Evolutionary conservation across 306 rosid species (phyloP).

Genomic region (Crotalaria pallida): DNA sequence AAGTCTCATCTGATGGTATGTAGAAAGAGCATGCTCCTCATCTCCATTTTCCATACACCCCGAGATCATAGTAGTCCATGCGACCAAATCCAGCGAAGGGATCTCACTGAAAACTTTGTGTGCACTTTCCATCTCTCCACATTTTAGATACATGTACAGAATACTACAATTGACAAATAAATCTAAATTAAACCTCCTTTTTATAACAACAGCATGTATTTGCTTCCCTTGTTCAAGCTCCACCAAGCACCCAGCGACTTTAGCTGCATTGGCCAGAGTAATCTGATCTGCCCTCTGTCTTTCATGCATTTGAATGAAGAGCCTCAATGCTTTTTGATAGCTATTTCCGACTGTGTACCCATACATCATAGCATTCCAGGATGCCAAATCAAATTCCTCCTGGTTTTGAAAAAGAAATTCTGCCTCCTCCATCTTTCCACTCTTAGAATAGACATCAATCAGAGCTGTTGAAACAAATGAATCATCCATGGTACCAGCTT

Average conservation of each 20-base stretch:
- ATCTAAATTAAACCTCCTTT: constrained; percentile 43
- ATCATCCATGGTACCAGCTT: constrained; percentile 40
- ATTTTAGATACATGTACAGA: constrained; percentile 73
- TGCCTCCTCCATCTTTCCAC: constrained; percentile 66
- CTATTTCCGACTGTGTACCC: constrained; percentile 41
- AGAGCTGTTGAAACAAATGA: constrained; percentile 68
- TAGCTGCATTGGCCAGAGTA: constrained; percentile 62
- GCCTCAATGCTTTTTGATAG: no score
- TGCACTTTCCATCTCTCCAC: constrained; percentile 70
- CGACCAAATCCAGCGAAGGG: constrained; percentile 58
- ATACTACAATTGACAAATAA: constrained; percentile 55
- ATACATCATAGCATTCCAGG: constrained; percentile 85
- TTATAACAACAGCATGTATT: constrained; percentile 54
- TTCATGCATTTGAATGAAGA: no score
- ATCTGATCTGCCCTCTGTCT: constrained; percentile 42
- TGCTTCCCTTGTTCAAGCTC: constrained; percentile 61
- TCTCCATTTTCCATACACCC: constrained; percentile 77
- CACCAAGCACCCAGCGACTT: constrained; percentile 61
- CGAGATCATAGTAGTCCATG: constrained; percentile 84
- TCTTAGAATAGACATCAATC: constrained; percentile 65
- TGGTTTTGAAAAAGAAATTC: constrained; percentile 43
- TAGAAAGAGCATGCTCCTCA: constrained; percentile 52
- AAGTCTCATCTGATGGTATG: constrained; percentile 67
- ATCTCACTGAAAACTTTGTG: constrained; percentile 47
- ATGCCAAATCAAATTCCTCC: constrained; percentile 59